Evolutionary conservation across 768 basidiomycete species (phyloP).

Genomic region (Pleurotus platypus): DNA sequence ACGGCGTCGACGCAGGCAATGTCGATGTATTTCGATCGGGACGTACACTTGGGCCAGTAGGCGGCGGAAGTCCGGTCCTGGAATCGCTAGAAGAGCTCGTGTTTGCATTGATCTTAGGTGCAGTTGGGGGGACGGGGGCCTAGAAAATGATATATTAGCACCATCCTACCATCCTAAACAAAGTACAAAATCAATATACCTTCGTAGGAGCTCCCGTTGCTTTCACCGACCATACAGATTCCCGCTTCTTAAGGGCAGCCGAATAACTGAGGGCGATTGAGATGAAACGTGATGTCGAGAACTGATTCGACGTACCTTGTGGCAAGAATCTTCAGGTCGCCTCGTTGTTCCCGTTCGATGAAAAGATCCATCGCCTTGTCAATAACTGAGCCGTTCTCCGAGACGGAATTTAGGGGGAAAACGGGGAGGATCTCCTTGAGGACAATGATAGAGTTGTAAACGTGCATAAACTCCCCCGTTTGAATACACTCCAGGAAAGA

Average conservation of each 20-base stretch:
- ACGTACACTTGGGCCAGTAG: slow-evolving; percentile 35
- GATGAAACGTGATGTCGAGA: neutral
- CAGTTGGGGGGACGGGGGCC: neutral
- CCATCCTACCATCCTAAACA: neutral
- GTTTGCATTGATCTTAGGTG: neutral
- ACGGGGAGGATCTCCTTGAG: slow-evolving; percentile 87
- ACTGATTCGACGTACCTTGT: slow-evolving; percentile 51
- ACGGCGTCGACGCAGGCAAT: slow-evolving; percentile 39
- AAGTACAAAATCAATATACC: slow-evolving; percentile 13
- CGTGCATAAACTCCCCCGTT: slow-evolving; percentile 93
- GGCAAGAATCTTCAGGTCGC: slow-evolving; percentile 80
- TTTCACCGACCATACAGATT: slow-evolving; percentile 45
- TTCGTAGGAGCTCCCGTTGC: slow-evolving; percentile 23
- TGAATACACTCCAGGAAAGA: slow-evolving; percentile 78
- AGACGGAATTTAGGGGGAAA: slow-evolving; percentile 72
- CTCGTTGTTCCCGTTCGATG: slow-evolving; percentile 72
- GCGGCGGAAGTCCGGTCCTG: slow-evolving; percentile 26
- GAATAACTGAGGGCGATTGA: slow-evolving; percentile 47
- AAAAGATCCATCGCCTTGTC: slow-evolving; percentile 62
- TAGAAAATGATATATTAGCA: slow-evolving; percentile 4
- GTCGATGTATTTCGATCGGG: slow-evolving; percentile 35
- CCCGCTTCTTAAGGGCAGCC: slow-evolving; percentile 72
- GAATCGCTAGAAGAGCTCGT: slow-evolving; percentile 13
- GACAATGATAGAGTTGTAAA: slow-evolving; percentile 94
- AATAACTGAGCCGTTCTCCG: slow-evolving; percentile 50